These are phyloP conservation scores for Colletotrichum limetticola DNA, from an alignment of 2,329 filamentous ascomycete species.

Conservation along the genomic window DNA sequence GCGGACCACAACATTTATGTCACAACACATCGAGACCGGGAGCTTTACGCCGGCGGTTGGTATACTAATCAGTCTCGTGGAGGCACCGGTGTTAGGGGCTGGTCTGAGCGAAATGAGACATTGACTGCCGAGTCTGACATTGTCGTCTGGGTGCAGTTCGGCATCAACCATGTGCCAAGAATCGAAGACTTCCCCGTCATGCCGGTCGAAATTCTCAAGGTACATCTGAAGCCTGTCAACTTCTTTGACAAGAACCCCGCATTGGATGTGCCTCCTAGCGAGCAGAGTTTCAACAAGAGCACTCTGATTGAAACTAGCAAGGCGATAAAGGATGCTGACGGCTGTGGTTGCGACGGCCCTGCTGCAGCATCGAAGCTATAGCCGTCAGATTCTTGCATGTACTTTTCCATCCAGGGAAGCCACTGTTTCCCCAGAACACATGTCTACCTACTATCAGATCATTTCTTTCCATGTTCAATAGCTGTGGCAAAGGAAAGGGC, in stretches of 20 bases:
- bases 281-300: conserved; percentile 31
- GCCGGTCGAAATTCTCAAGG: conserved; percentile 65
- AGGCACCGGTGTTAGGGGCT: conserved; percentile 22
- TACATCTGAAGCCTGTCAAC: conserved; percentile 60
- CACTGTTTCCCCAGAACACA: too few species aligned
- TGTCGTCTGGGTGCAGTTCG: conserved; percentile 66
- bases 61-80: conserved; percentile 32
- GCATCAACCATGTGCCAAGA: conserved; percentile 65
- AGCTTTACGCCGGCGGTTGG: conserved; percentile 32
- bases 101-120: conserved; percentile 26
- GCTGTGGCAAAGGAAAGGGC: background rate
- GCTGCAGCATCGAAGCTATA: conserved; percentile 12
- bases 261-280: conserved; percentile 43
- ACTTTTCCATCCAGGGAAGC: background rate
- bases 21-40: conserved; percentile 25
- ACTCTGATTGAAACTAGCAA: conserved; percentile 19
- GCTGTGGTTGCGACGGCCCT: conserved; percentile 6
- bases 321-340: background rate
- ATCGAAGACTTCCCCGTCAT: conserved; percentile 70
- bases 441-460: too few species aligned
- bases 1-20: conserved; percentile 33
- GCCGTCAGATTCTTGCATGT: too few species aligned
- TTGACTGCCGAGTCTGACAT: conserved; percentile 22
- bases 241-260: conserved; percentile 65
- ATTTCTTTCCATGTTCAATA: background rate